Evolutionary conservation across 306 rosid genomes (phyloP), one percentile per base, ranked within the genome.

Genomic region (Lagenaria siceraria): DNA sequence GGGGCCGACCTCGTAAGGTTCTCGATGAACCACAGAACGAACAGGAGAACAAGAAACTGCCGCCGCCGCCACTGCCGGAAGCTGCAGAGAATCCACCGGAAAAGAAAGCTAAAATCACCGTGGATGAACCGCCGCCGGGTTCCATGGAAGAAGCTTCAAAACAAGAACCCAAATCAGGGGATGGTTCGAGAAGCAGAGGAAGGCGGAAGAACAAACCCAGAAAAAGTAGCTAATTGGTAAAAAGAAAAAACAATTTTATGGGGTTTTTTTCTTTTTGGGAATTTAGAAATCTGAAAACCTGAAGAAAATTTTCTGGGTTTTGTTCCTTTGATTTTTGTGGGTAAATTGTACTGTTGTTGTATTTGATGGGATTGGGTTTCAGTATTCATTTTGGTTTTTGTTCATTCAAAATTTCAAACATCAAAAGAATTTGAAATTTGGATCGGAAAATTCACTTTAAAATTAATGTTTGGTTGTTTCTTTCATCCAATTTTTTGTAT

Each of bases 1-100:
- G 98, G 85, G 98, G 98, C 0, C 86, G 96, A 74, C 98, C 98
- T 81, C 94, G 98, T 38, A 93, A 93, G 87, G 72, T 87, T 19
- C 18, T 79, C 48, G 89, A 79, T 36, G 84, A 84, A 76, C 48
- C 75, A 73, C 88, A 74, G 54, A 77, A 48, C 49, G 61, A 61
- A 74, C 42, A 65, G 35, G 6, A 8, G 1, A 42, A 5, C 80
- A 56, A 58, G 38, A 49, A 75, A 51, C 76, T 40, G 59, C 74
- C 75, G 12, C 25, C 24, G 60, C 75, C 31, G 19, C 68, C 11
- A 15, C 56, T 63, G 53, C 51, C 48, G 63, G 78, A 70, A 42
- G 80, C 40, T 75, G 29, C 51, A 36, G 86, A 87, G 12, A 64
- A 82, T 52, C 78, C 81, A 21, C 74, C 21, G 46, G 85, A 86